Evolutionary conservation across 192 early-diverging fungal genomes (phyloP), one percentile per base, ranked within the genome.

Genomic region (Thamnidium elegans): DNA sequence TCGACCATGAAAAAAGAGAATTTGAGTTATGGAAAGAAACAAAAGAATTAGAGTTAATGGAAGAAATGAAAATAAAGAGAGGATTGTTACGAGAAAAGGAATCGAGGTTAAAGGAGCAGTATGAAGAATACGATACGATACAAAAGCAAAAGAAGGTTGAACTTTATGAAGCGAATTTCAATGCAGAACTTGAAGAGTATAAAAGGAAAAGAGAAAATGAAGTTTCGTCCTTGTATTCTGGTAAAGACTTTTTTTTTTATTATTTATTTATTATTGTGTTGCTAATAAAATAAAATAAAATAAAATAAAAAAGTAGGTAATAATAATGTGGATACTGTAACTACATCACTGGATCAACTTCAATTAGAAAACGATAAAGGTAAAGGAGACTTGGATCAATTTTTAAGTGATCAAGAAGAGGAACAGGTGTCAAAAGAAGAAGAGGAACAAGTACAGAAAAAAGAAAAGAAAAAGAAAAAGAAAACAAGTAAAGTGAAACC

Each of bases 111-210:
- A 45, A 65, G 9, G 48, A 65, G 3, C 21, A 39, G 17, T 69
- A 69, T 42, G 62, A 68, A 50, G 56, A 59, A 21, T 39, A 74
- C 34, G 63, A 59, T 15, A 42, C 43, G 11, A 30, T 65, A 50
- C 74, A 70, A 11, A 53, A 69, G 0, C 21, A 68, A n/a, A 66
- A 71, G 34, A 42, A 61, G 14, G 23, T 67, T 3, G 74, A 70
- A 13, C 48, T 75, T 0, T 75, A 75, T 36, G 65, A 75, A 45
- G 63, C 66, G 0, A 75, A 52, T 20, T 75, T 75, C 34, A 54
- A 75, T 44, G 68, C 74, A 1, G 74, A 75, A 50, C 45, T 75
- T 30, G 65, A 71, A 34, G 65, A 70, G 3, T 75, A 75, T 61
- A 64, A 59, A 3, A 50, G 60, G 17, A 10, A 65, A 58, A 53